Conservation (phyloP, 495 filamentous ascomycete species). For the Penicillium subrubescens region DNA sequence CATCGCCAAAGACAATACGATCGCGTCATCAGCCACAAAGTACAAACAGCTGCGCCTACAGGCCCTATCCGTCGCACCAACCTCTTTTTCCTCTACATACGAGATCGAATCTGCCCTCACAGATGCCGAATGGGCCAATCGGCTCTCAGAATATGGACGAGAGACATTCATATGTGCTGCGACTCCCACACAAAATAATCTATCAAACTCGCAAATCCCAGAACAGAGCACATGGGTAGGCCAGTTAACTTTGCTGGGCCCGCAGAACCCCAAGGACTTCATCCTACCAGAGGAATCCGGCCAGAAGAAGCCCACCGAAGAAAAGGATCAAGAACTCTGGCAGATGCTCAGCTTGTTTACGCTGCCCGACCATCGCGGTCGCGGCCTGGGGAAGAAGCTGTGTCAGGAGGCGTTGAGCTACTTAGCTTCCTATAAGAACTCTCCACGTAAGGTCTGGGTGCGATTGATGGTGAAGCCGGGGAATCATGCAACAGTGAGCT, state of each 20-base stretch:
- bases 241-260: constrained; percentile 37
- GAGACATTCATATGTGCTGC: constrained; percentile 39
- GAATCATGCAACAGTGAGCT: constrained; percentile 29
- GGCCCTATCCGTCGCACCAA: constrained; percentile 23
- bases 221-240: constrained; percentile 31
- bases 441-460: constrained; percentile 20
- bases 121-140: constrained; percentile 29
- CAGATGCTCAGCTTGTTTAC: constrained; percentile 42
- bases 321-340: constrained; percentile 34
- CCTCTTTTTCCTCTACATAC: constrained; percentile 38
- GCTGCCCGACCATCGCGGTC: constrained; percentile 31
- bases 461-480: constrained; percentile 36
- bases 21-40: constrained; percentile 22
- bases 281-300: constrained; percentile 24
- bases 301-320: constrained; percentile 14
- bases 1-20: neutral
- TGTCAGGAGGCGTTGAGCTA: constrained; percentile 34
- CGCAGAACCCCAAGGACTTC: constrained; percentile 22
- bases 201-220: constrained; percentile 1
- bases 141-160: constrained; percentile 16
- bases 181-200: constrained; percentile 7
- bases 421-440: constrained; percentile 17
- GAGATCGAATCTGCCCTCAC: constrained; percentile 33
- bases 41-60: constrained; percentile 30
- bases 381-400: constrained; percentile 35